phyloP scores from a whole-genome alignment of 768 basidiomycete genomes.

The Nidularia pulvinata region DNA sequence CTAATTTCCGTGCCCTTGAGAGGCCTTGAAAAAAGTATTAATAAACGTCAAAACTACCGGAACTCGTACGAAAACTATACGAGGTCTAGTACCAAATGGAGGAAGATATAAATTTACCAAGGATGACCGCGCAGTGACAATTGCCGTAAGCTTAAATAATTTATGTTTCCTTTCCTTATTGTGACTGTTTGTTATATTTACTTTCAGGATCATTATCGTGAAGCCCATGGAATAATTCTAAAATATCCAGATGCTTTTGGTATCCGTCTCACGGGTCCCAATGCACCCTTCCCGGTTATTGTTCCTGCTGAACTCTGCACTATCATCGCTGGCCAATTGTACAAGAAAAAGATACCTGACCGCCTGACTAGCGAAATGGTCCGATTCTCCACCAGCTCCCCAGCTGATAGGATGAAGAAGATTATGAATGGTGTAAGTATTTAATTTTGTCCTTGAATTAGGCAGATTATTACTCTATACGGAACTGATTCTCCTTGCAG shows the following conservation, averaged over 20 bases:
- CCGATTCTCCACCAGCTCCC: conserved; percentile 46
- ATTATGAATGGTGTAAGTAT: conserved; percentile 28
- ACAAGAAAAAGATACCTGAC: conserved; percentile 39
- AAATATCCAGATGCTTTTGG: conserved; percentile 34
- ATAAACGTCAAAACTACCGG: conserved; percentile 24
- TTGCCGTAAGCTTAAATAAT: conserved; percentile 27
- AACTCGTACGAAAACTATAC: conserved; percentile 28
- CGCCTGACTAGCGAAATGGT: conserved; percentile 35
- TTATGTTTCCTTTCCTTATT: neutral
- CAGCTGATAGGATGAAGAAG: conserved; percentile 32
- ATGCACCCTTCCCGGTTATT: conserved; percentile 20
- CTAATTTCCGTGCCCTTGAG: conserved; percentile 27
- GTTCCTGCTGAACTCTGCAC: conserved; percentile 51
- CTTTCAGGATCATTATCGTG: conserved; percentile 37
- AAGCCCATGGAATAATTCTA: conserved; percentile 28
- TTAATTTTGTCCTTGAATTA: too few species aligned
- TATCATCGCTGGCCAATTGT: conserved; percentile 47
- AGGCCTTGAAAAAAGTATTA: conserved; percentile 30
- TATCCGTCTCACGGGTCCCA: conserved; percentile 23
- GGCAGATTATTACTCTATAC: too few species aligned
- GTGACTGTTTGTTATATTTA: neutral
- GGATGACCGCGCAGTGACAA: conserved; percentile 29
- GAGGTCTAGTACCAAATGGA: conserved; percentile 29
- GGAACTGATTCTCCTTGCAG: too few species aligned
- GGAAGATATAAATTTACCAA: conserved; percentile 37